Conservation (phyloP, 2,329 filamentous ascomycete species). For the Aspergillus fructus region DNA sequence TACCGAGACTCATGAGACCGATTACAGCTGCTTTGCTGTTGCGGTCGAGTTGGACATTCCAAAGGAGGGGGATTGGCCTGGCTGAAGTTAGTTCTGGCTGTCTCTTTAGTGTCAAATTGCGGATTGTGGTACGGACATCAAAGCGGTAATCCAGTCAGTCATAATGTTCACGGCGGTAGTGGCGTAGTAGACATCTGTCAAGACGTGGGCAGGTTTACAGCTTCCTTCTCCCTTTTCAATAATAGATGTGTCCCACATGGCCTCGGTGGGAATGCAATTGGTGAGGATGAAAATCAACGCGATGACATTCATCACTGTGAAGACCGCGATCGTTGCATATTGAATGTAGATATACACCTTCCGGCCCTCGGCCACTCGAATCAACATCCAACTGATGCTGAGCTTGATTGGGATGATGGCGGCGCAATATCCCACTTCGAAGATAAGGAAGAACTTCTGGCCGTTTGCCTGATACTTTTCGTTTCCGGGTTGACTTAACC, state of each 20-base stretch:
- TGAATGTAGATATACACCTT: slow-evolving; percentile 22
- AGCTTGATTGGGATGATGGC: slow-evolving; percentile 28
- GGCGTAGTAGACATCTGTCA: slow-evolving; percentile 25
- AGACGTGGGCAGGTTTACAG: slow-evolving; percentile 22
- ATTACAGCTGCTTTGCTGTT: slow-evolving; percentile 48
- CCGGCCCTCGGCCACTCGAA: slow-evolving; percentile 24
- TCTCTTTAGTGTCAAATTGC: neutral
- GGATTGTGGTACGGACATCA: slow-evolving; percentile 18
- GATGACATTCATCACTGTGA: slow-evolving; percentile 24
- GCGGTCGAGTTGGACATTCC: slow-evolving; percentile 45
- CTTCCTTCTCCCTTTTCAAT: slow-evolving; percentile 18
- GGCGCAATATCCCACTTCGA: slow-evolving; percentile 27
- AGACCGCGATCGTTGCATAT: slow-evolving; percentile 20
- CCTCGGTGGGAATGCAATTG: slow-evolving; percentile 23
- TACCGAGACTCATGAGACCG: slow-evolving; percentile 45
- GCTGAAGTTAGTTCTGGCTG: slow-evolving; percentile 22
- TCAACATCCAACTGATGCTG: slow-evolving; percentile 28
- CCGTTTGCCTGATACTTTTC: slow-evolving; percentile 17
- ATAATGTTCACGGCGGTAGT: slow-evolving; percentile 26
- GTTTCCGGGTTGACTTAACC: slow-evolving; percentile 18
- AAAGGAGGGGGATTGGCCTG: slow-evolving; percentile 42
- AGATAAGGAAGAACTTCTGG: slow-evolving; percentile 27
- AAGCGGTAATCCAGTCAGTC: slow-evolving; percentile 26
- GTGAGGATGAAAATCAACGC: slow-evolving; percentile 24
- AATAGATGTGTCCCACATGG: slow-evolving; percentile 19